A percentile compares a stretch with the other conserved stretches of the same genome.
These are phyloP conservation scores for Ceriops tagal DNA, from an alignment of 345 rosid species.

Conservation along the genomic window DNA sequence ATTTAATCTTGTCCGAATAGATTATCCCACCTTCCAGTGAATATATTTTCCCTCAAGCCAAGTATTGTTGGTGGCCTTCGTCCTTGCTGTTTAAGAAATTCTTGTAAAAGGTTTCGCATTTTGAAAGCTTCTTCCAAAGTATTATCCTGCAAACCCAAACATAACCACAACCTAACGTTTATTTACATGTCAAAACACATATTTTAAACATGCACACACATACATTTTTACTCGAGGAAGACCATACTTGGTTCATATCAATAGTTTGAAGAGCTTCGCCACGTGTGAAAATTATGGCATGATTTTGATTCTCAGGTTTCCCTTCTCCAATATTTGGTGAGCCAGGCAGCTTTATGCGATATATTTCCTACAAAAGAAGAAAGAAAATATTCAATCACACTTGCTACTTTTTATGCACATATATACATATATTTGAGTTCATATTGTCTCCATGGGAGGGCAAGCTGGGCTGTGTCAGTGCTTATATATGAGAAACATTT, in stretches of 20 bases:
- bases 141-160: conserved; percentile 55
- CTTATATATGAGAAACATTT: too few relatives aligned
- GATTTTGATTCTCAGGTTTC: conserved; percentile 97
- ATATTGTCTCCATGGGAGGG: not conserved
- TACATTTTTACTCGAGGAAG: conserved; percentile 12
- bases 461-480: too few relatives aligned
- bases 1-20: conserved; percentile 1
- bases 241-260: conserved; percentile 91
- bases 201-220: not conserved
- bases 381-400: conserved; percentile 3
- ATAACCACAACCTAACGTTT: conserved; percentile 13
- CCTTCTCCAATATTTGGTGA: conserved; percentile 94
- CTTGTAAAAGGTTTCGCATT: conserved; percentile 96
- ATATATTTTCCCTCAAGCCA: conserved; percentile 91
- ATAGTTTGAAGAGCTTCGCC: conserved; percentile 97
- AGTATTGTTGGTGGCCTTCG: conserved; percentile 77
- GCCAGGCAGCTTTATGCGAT: conserved; percentile 93
- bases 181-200: not conserved
- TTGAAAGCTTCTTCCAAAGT: conserved; percentile 92
- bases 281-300: conserved; percentile 84
- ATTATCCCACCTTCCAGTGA: conserved; percentile 79
- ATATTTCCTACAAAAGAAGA: conserved; percentile 55
- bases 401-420: not conserved
- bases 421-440: not conserved
- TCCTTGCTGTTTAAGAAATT: conserved; percentile 68